phyloP scores from a whole-genome alignment of 257 asterid genomes.

The Euphrasia confusa region DNA sequence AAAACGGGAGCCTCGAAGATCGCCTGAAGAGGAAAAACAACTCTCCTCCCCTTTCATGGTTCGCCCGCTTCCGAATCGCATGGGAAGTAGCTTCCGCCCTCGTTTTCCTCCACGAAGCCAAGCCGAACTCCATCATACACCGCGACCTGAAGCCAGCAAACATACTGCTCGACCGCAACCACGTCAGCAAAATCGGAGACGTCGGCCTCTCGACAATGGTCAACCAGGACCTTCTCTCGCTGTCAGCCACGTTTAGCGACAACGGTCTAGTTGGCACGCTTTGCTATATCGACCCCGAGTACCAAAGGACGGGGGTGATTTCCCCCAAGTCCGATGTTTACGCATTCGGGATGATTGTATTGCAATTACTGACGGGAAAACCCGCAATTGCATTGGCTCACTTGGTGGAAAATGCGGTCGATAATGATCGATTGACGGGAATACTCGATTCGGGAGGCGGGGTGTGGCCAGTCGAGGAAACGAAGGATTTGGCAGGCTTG shows the following conservation, averaged over 20 bases:
- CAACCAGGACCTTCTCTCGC: constrained; percentile 33
- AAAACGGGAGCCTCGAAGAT: constrained; percentile 82
- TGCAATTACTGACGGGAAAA: constrained; percentile 77
- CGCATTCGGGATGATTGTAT: constrained; percentile 68
- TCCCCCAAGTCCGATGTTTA: constrained; percentile 69
- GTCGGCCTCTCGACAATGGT: constrained; percentile 74
- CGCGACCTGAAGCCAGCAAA: constrained; percentile 93
- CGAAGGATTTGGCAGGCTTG: constrained; percentile 45
- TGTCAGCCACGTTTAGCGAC: constrained; percentile 34
- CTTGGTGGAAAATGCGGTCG: constrained; percentile 55
- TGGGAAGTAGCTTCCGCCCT: constrained; percentile 91
- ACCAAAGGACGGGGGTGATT: constrained; percentile 69
- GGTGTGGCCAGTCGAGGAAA: constrained; percentile 67
- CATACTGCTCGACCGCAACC: constrained; percentile 71
- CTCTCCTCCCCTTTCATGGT: constrained; percentile 69
- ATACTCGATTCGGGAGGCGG: constrained; percentile 59
- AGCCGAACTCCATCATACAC: constrained; percentile 66
- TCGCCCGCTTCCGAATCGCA: constrained; percentile 68
- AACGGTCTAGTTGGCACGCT: constrained; percentile 63
- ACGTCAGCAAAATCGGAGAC: constrained; percentile 81
- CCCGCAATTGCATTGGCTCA: constrained; percentile 60
- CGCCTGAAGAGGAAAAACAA: constrained; percentile 44
- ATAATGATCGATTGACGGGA: constrained; percentile 31
- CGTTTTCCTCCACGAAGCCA: constrained; percentile 67
- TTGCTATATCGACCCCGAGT: constrained; percentile 88